A percentile compares a stretch with the other conserved stretches of the same genome.
These are phyloP conservation scores for Mycena polygramma DNA, from an alignment of 768 basidiomycete species.

Conservation along the genomic window DNA sequence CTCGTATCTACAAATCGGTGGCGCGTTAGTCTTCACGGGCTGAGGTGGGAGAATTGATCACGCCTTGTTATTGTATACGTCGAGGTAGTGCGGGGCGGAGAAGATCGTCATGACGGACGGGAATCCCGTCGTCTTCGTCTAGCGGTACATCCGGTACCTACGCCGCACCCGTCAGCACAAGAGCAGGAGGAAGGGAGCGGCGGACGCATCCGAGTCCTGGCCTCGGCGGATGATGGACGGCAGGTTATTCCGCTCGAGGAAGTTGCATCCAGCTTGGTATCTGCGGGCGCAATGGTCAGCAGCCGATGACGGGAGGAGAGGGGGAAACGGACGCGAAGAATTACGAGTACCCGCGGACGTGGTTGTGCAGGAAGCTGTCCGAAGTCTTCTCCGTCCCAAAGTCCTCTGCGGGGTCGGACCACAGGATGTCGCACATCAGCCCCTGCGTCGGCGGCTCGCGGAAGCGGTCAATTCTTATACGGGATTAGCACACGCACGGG, in stretches of 20 bases:
- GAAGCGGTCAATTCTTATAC: conserved; percentile 91
- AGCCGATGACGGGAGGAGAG: background rate
- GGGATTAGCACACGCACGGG: conserved; percentile 67
- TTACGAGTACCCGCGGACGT: conserved; percentile 96
- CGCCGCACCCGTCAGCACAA: background rate
- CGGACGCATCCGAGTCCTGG: conserved; percentile 93
- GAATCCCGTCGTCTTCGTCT: conserved; percentile 97
- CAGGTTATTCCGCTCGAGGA: conserved; percentile 96
- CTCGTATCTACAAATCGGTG: conserved; percentile 64
- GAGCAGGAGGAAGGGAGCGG: background rate
- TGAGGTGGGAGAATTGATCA: conserved; percentile 99
- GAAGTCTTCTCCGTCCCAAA: conserved; percentile 93
- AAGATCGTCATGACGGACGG: conserved; percentile 99
- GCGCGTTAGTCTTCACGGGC: conserved; percentile 67
- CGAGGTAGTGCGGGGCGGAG: conserved; percentile 97
- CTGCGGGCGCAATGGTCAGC: conserved; percentile 52
- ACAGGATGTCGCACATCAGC: conserved; percentile 98
- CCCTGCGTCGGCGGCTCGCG: conserved; percentile 97
- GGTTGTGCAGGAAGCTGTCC: conserved; percentile 96
- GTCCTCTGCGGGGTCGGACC: conserved; percentile 98
- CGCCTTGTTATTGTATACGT: conserved; percentile 99
- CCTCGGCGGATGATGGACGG: conserved; percentile 96
- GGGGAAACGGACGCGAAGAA: conserved; percentile 72
- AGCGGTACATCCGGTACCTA: conserved; percentile 98
- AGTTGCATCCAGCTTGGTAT: conserved; percentile 95